Evolutionary conservation across 2,329 filamentous ascomycete species (phyloP).

Genomic region (Phialophora chinensis): DNA sequence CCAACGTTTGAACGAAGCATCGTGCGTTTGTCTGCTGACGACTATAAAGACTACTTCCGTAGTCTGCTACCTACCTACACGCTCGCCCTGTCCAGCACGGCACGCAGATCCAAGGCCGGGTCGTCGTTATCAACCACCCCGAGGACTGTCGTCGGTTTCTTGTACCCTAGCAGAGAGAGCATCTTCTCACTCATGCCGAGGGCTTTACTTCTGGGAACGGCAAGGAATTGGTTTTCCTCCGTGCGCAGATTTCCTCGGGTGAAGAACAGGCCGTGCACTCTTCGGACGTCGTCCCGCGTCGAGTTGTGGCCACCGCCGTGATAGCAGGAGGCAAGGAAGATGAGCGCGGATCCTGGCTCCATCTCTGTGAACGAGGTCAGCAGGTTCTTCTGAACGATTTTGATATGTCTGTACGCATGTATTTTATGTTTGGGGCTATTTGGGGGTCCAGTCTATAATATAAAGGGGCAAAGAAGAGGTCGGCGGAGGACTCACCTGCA

Average conservation of each 20-base stretch:
- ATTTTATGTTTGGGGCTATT: background rate
- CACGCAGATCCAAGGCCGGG: constrained; percentile 36
- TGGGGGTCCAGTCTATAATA: too few species aligned
- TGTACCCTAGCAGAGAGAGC: constrained; percentile 45
- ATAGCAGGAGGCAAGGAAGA: constrained; percentile 45
- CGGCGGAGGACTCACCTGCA: constrained; percentile 39
- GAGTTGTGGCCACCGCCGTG: constrained; percentile 44
- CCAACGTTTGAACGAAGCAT: too few species aligned
- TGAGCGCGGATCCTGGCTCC: constrained; percentile 46
- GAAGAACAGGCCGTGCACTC: constrained; percentile 40
- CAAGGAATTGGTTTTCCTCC: constrained; percentile 42
- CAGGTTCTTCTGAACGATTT: background rate
- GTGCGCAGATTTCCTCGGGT: constrained; percentile 36
- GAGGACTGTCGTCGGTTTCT: constrained; percentile 43
- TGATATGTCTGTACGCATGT: background rate
- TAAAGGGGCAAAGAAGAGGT: background rate
- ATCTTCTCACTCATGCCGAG: constrained; percentile 45
- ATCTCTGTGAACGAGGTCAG: constrained; percentile 41
- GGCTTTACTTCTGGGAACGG: constrained; percentile 36
- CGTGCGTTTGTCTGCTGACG: too few species aligned
- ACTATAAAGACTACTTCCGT: background rate
- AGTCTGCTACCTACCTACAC: background rate
- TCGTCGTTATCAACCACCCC: constrained; percentile 46
- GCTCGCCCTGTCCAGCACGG: constrained; percentile 28
- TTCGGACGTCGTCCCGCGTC: constrained; percentile 35